These are phyloP conservation scores for Scenedesmus sp. DNA, from an alignment of 163 green algal species.

Conservation along the genomic window DNA sequence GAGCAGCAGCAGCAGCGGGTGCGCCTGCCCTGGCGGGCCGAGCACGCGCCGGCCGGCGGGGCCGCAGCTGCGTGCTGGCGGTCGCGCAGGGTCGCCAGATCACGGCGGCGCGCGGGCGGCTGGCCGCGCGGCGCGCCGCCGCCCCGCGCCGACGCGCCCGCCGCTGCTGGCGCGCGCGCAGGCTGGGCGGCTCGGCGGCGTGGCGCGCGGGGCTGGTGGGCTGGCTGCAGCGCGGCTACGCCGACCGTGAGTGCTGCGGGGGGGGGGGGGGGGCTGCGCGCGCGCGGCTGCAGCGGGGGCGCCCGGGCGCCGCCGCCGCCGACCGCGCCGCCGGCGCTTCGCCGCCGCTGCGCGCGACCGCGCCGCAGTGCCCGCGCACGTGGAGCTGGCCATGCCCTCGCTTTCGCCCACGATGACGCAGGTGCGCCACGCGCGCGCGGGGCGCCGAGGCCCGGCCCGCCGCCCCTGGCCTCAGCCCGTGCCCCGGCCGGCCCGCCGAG, in stretches of 20 bases:
- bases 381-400: constrained; percentile 76
- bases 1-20: no score
- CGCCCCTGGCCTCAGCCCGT: neutral
- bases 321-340: neutral
- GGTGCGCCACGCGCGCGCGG: no score
- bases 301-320: neutral
- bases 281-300: neutral
- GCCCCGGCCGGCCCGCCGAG: neutral
- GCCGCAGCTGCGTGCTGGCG: no score
- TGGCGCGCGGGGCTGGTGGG: constrained; percentile 8
- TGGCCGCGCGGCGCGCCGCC: no score
- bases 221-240: constrained; percentile 20
- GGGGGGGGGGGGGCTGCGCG: no score
- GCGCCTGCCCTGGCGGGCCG: no score
- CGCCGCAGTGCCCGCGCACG: constrained; percentile 61
- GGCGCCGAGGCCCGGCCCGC: neutral
- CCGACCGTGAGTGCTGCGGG: constrained; percentile 38
- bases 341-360: neutral
- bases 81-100: no score
- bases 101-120: no score
- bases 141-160: no score
- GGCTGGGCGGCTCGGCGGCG: neutral
- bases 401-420: constrained; percentile 86
- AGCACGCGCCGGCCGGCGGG: no score
- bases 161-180: neutral